Conservation (phyloP, 306 rosid genomes). For the Psophocarpus tetragonolobus region DNA sequence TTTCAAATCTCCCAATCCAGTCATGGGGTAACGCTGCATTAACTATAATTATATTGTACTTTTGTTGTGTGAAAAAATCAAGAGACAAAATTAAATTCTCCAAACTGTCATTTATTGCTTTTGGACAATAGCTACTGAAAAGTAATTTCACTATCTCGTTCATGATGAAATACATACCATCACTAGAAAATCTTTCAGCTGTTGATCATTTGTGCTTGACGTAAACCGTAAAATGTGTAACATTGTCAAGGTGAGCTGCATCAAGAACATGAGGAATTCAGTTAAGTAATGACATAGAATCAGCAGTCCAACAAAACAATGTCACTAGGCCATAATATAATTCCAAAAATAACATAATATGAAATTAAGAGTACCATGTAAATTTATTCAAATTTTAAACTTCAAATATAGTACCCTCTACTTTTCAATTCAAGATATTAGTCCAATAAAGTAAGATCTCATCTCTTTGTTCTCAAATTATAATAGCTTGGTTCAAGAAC, state of each 20-base stretch:
- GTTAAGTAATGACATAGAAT: slow-evolving; percentile 13
- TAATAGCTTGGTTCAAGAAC: neutral
- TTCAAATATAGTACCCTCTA: slow-evolving; percentile 1
- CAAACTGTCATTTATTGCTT: neutral
- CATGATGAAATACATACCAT: slow-evolving; percentile 54
- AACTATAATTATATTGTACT: neutral
- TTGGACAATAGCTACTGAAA: neutral
- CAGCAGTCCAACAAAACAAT: slow-evolving; percentile 4
- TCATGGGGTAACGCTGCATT: neutral
- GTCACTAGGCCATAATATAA: slow-evolving; percentile 22
- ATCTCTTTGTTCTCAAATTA: neutral
- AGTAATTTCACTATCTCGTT: neutral
- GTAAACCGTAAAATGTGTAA: slow-evolving; percentile 76
- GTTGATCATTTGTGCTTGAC: slow-evolving; percentile 58
- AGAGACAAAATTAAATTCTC: neutral
- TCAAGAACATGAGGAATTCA: slow-evolving; percentile 21
- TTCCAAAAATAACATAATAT: neutral
- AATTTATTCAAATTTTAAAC: slow-evolving; percentile 4
- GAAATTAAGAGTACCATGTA: neutral
- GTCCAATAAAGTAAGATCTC: neutral
- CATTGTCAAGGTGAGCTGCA: slow-evolving; percentile 88
- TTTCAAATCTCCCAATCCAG: neutral
- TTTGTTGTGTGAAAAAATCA: neutral
- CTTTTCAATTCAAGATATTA: slow-evolving; percentile 6
- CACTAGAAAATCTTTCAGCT: slow-evolving; percentile 71